These are phyloP conservation scores for Paraleonurus japonicus DNA, from an alignment of 257 asterid genomes.

Conservation along the genomic window DNA sequence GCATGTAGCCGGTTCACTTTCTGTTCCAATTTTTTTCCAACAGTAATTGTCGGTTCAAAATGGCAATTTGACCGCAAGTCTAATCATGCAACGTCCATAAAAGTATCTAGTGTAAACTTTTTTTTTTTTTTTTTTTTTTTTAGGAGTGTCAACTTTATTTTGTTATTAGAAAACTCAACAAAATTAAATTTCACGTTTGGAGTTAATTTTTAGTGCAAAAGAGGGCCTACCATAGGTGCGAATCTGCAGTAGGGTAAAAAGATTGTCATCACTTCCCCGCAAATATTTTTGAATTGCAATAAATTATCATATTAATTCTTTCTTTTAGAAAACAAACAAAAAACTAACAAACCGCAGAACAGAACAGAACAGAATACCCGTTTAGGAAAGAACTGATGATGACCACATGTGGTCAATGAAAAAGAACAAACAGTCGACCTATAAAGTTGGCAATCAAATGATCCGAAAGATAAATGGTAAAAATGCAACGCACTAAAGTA, in stretches of 20 bases:
- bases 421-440: not conserved
- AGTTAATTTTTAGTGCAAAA: too few species aligned
- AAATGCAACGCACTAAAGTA: not conserved
- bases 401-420: not conserved
- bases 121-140: too few species aligned
- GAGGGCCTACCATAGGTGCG: not conserved
- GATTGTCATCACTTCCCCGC: not conserved
- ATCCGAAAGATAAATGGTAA: not conserved
- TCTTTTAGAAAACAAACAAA: not conserved
- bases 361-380: not conserved
- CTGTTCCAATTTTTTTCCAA: too few species aligned
- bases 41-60: too few species aligned
- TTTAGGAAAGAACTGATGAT: not conserved
- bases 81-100: too few species aligned
- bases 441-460: not conserved
- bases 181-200: too few species aligned
- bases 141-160: too few species aligned
- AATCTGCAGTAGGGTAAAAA: not conserved
- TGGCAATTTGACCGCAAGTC: too few species aligned
- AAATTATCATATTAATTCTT: not conserved
- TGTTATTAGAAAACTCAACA: too few species aligned
- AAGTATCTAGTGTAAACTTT: too few species aligned
- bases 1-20: too few species aligned
- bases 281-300: too few species aligned
- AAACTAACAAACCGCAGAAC: not conserved